Conservation (phyloP, 345 rosid genomes). For the Eucalyptus leucophloia region DNA sequence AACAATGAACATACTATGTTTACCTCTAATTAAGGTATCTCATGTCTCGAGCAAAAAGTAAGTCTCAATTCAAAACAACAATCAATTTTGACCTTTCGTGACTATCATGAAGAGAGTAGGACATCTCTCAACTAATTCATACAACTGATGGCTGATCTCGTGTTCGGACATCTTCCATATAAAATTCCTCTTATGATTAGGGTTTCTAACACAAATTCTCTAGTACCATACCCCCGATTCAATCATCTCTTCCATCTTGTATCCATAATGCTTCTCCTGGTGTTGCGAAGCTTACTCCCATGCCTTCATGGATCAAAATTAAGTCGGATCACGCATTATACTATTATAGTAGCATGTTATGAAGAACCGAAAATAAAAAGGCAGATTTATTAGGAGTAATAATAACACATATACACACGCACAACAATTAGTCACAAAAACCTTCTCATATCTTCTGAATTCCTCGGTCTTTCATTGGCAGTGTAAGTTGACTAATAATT, state of each 20-base stretch:
- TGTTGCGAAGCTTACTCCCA: not conserved
- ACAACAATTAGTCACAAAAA: not conserved
- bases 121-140: not conserved
- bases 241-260: not conserved
- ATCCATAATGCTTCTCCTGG: not conserved
- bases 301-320: not conserved
- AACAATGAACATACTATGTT: too few relatives aligned
- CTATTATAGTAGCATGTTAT: not conserved
- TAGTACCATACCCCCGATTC: not conserved
- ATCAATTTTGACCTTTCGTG: not conserved
- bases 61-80: not conserved
- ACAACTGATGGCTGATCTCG: not conserved
- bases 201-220: not conserved
- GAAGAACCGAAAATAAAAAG: not conserved
- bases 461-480: not conserved
- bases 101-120: not conserved
- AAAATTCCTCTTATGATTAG: too few relatives aligned
- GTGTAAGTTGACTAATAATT: not conserved
- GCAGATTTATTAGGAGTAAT: not conserved
- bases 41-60: not conserved
- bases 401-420: not conserved
- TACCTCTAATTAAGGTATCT: not conserved
- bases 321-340: accelerated
- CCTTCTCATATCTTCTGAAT: not conserved
- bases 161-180: not conserved